Conservation (phyloP, 495 filamentous ascomycete species). For the Aspergillus mulundensis region DNA sequence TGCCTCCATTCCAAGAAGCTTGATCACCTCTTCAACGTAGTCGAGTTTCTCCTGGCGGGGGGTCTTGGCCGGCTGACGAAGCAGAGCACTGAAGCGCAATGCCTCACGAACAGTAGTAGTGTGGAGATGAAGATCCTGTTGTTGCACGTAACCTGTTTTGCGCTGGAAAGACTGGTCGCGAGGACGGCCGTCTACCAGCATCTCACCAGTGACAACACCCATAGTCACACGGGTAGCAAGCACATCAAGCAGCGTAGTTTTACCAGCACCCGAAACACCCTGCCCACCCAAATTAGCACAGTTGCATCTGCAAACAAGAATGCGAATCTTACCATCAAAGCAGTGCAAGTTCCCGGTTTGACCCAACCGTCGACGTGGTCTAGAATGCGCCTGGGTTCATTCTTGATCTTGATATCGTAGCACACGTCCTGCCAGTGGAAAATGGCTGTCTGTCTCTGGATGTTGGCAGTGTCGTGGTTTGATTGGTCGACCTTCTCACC, state of each 20-base stretch:
- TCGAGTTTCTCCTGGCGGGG: slow-evolving; percentile 73
- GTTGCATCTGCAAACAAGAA: background rate
- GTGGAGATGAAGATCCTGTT: slow-evolving; percentile 87
- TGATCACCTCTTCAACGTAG: slow-evolving; percentile 91
- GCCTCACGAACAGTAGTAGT: slow-evolving; percentile 84
- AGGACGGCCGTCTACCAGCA: slow-evolving; percentile 50
- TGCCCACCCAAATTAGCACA: slow-evolving; percentile 13
- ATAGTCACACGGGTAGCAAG: slow-evolving; percentile 53
- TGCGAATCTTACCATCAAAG: slow-evolving; percentile 46
- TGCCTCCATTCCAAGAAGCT: slow-evolving; percentile 78
- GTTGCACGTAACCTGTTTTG: slow-evolving; percentile 93
- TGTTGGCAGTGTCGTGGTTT: slow-evolving; percentile 30
- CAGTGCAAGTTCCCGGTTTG: slow-evolving; percentile 63
- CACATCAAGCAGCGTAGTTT: slow-evolving; percentile 63
- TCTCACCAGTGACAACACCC: slow-evolving; percentile 51
- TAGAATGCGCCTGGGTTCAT: slow-evolving; percentile 54
- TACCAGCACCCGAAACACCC: slow-evolving; percentile 60
- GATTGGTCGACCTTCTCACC: slow-evolving; percentile 43
- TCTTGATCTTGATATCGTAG: slow-evolving; percentile 65
- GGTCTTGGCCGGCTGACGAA: slow-evolving; percentile 74
- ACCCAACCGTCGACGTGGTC: slow-evolving; percentile 64
- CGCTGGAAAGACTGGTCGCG: slow-evolving; percentile 81
- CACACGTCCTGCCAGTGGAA: slow-evolving; percentile 80
- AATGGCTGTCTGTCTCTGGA: slow-evolving; percentile 61
- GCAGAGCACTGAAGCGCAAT: slow-evolving; percentile 75